Evolutionary conservation across 2,329 filamentous ascomycete genomes (phyloP).

Genomic region (Trichoderma sp.): DNA sequence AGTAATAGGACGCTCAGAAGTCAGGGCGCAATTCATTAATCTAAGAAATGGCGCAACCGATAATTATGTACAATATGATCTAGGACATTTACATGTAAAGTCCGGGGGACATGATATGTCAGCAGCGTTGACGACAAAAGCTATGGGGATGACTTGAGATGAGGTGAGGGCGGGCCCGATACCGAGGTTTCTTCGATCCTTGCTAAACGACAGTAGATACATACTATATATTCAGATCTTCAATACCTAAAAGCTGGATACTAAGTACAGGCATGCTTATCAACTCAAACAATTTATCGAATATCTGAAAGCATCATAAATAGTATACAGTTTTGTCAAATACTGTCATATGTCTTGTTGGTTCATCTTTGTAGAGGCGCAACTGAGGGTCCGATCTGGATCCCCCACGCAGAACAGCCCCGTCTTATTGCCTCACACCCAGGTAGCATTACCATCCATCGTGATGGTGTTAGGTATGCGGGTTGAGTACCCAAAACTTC

Average conservation of each 20-base stretch:
- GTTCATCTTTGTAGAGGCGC: background rate
- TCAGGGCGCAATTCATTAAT: too few species aligned
- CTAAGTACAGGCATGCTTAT: background rate
- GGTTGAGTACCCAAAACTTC: background rate
- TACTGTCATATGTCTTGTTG: background rate
- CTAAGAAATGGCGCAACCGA: background rate
- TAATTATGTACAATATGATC: background rate
- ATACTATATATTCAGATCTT: background rate
- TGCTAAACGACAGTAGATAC: background rate
- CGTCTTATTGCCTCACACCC: background rate
- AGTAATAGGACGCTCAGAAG: background rate
- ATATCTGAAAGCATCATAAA: background rate
- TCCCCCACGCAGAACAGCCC: background rate
- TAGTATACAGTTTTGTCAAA: background rate
- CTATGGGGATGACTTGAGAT: background rate
- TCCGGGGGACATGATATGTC: background rate
- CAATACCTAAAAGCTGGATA: background rate
- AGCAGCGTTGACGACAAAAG: background rate
- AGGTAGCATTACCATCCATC: background rate
- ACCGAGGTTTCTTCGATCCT: background rate
- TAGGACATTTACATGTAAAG: background rate
- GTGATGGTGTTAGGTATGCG: background rate
- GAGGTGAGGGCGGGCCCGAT: background rate
- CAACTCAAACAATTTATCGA: background rate
- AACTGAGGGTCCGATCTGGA: background rate